phyloP scores from a whole-genome alignment of 371 early-diverging fungal genomes.

The Gilbertella persicaria region DNA sequence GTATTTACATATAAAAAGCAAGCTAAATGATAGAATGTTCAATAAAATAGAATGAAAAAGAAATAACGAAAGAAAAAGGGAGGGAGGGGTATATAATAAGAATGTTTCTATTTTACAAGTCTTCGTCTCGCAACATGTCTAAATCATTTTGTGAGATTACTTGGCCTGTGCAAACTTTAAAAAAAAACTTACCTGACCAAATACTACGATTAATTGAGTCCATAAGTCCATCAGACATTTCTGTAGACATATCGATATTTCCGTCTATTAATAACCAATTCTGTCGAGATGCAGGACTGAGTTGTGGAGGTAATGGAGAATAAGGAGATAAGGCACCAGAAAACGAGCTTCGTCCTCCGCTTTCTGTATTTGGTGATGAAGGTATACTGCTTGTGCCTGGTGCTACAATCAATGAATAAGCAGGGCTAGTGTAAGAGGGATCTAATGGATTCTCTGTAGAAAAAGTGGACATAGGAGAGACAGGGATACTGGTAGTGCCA shows the following conservation, averaged over 20 bases:
- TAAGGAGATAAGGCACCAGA: conserved; percentile 16
- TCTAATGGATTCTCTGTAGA: conserved; percentile 22
- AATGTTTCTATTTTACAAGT: too few species aligned
- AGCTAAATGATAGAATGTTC: too few species aligned
- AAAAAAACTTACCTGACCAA: conserved; percentile 33
- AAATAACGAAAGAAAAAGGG: too few species aligned
- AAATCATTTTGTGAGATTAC: not conserved
- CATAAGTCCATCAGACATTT: conserved; percentile 37
- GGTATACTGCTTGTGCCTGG: conserved; percentile 25
- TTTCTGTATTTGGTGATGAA: conserved; percentile 25
- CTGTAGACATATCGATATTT: conserved; percentile 35
- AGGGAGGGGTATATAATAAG: too few species aligned
- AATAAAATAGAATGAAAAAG: too few species aligned
- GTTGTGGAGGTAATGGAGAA: conserved; percentile 11
- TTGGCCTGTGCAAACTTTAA: not conserved
- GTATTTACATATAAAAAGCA: too few species aligned
- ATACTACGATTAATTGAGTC: conserved; percentile 31
- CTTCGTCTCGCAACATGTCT: conserved; percentile 1
- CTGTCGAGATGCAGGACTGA: conserved; percentile 24
- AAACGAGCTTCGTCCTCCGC: conserved; percentile 9
- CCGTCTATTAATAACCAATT: conserved; percentile 40
- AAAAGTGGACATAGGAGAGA: conserved; percentile 38
- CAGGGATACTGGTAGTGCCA: conserved; percentile 13
- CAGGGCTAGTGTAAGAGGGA: not conserved
- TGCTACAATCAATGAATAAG: conserved; percentile 19